These are phyloP conservation scores for Collybia sordida DNA, from an alignment of 768 basidiomycete species.

Conservation along the genomic window DNA sequence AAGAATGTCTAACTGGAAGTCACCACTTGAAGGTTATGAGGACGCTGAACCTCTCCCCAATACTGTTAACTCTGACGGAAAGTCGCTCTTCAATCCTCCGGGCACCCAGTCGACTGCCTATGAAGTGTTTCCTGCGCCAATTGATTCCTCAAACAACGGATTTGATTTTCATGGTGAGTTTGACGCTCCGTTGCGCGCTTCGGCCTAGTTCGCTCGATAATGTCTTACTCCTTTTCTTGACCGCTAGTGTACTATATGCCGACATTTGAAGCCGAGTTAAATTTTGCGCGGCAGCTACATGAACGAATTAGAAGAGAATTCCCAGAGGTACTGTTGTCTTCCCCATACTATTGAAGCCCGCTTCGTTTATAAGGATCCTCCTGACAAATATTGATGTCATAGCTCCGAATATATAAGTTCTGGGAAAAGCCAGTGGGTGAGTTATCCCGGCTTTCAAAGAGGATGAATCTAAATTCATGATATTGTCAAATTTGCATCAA, in stretches of 20 bases:
- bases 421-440: constrained; percentile 64
- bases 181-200: not conserved
- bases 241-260: constrained; percentile 63
- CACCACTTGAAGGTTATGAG: constrained; percentile 38
- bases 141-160: constrained; percentile 51
- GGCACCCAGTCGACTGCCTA: constrained; percentile 49
- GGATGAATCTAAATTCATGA: not conserved
- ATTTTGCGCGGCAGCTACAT: constrained; percentile 56
- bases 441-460: constrained; percentile 14
- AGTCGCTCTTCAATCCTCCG: constrained; percentile 52
- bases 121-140: constrained; percentile 52
- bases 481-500: not conserved
- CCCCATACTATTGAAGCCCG: too few species aligned
- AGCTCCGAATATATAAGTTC: constrained; percentile 63
- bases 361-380: too few species aligned
- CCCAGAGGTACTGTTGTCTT: constrained; percentile 51
- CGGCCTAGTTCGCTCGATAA: not conserved
- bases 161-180: constrained; percentile 74
- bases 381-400: not conserved
- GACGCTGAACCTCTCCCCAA: constrained; percentile 41
- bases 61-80: constrained; percentile 51
- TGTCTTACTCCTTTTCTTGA: not conserved
- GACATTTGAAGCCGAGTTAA: constrained; percentile 35
- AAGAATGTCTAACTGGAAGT: constrained; percentile 20
- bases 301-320: constrained; percentile 63